Evolutionary conservation across 2,329 filamentous ascomycete species (phyloP).

Genomic region (Cryoendolithus antarcticus): DNA sequence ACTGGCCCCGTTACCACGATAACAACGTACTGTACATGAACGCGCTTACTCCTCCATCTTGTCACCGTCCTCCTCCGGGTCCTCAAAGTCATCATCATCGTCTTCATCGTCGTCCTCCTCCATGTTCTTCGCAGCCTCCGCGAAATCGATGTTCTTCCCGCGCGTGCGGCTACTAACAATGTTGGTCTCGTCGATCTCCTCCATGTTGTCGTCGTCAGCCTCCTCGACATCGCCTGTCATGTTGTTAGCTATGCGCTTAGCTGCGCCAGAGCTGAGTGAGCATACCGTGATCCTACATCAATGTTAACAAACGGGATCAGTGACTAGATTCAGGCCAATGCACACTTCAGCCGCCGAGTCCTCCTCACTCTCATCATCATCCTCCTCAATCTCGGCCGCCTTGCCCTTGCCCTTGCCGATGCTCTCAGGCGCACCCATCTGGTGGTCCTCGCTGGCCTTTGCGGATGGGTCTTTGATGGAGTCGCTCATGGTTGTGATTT

Average conservation of each 20-base stretch:
- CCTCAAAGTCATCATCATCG: slow-evolving; percentile 60
- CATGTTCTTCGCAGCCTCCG: slow-evolving; percentile 73
- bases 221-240: slow-evolving; percentile 42
- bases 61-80: slow-evolving; percentile 52
- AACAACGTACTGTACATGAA: too few relatives aligned
- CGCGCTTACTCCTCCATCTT: slow-evolving; percentile 50
- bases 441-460: slow-evolving; percentile 14
- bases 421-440: slow-evolving; percentile 30
- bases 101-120: slow-evolving; percentile 65
- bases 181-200: slow-evolving; percentile 83
- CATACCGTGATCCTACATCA: slow-evolving; percentile 1
- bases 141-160: slow-evolving; percentile 84
- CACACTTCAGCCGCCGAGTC: slow-evolving; percentile 31
- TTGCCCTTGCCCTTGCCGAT: slow-evolving; percentile 79
- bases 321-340: neutral
- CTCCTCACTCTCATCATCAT: slow-evolving; percentile 33
- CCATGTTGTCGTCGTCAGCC: slow-evolving; percentile 68
- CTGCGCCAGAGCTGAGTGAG: neutral
- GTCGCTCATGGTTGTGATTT: slow-evolving; percentile 14
- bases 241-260: slow-evolving; percentile 5
- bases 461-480: slow-evolving; percentile 14
- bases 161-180: slow-evolving; percentile 79
- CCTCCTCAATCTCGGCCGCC: slow-evolving; percentile 56
- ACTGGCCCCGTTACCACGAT: too few relatives aligned
- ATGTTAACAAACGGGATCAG: neutral